Conservation (phyloP, 495 filamentous ascomycete species). For the Penicillium parvum region DNA sequence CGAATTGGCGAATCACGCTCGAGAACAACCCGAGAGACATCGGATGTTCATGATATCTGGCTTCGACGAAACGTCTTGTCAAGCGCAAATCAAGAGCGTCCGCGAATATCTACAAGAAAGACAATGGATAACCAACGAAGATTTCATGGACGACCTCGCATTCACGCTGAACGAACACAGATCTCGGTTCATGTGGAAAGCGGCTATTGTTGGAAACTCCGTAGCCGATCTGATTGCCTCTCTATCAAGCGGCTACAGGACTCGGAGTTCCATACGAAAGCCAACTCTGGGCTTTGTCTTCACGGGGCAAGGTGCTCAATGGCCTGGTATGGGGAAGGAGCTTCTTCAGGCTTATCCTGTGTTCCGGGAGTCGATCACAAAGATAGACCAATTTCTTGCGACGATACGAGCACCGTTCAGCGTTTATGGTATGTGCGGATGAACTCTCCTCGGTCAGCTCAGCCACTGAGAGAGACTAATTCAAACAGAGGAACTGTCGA, state of each 20-base stretch:
- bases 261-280: background rate
- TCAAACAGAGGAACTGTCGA: slow-evolving; percentile 12
- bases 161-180: slow-evolving; percentile 28
- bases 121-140: background rate
- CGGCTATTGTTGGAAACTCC: slow-evolving; percentile 11
- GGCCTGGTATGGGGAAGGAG: slow-evolving; percentile 30
- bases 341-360: slow-evolving; percentile 30
- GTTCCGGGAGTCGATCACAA: slow-evolving; percentile 28
- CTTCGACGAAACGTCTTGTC: slow-evolving; percentile 15
- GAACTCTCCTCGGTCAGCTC: background rate
- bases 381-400: slow-evolving; percentile 12
- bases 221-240: background rate
- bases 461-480: background rate
- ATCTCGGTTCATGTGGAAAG: slow-evolving; percentile 21
- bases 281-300: slow-evolving; percentile 25
- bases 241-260: slow-evolving; percentile 3
- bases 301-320: slow-evolving; percentile 47
- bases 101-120: slow-evolving; percentile 10
- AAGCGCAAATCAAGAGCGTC: slow-evolving; percentile 1
- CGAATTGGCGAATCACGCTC: background rate
- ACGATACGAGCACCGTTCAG: slow-evolving; percentile 22
- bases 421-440: slow-evolving; percentile 6
- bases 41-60: slow-evolving; percentile 18
- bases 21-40: background rate
- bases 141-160: slow-evolving; percentile 23